Conservation (phyloP, 2,329 filamentous ascomycete species). For the Gremmenia infestans region DNA sequence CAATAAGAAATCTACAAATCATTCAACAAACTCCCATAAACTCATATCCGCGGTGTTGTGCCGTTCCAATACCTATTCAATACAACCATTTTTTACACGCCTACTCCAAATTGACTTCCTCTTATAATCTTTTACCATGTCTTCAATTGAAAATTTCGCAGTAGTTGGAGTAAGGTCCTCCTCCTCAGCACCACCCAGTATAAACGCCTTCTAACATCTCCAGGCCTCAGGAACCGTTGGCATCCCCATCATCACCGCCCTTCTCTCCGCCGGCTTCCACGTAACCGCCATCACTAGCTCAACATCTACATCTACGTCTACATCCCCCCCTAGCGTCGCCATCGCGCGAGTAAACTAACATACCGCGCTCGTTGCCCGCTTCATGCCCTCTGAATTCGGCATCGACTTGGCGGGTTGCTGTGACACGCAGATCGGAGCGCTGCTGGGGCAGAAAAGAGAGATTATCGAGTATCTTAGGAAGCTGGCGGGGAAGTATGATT, state of each 20-base stretch:
- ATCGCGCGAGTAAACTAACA: conserved; percentile 14
- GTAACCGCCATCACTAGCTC: conserved; percentile 31
- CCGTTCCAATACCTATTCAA: too few relatives aligned
- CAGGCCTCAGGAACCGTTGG: conserved; percentile 20
- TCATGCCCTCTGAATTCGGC: conserved; percentile 55
- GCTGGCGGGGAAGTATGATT: conserved; percentile 3
- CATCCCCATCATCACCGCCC: conserved; percentile 23
- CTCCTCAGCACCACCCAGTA: neutral
- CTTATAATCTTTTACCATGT: neutral
- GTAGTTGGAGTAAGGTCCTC: conserved; percentile 13
- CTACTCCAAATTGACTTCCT: too few relatives aligned
- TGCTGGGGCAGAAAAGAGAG: conserved; percentile 5
- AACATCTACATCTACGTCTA: neutral
- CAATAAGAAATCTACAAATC: neutral
- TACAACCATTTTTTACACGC: too few relatives aligned
- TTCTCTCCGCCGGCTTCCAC: conserved; percentile 27
- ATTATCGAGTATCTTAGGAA: conserved; percentile 10
- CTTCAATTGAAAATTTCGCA: conserved; percentile 18
- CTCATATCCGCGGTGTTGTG: too few relatives aligned
- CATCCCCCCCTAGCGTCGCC: conserved; percentile 18
- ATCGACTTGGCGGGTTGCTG: conserved; percentile 24
- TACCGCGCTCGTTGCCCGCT: conserved; percentile 33
- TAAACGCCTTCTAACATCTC: neutral
- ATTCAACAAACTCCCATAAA: too few relatives aligned
- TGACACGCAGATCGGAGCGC: neutral